Evolutionary conservation across 2,329 filamentous ascomycete species (phyloP).

Genomic region (Coniochaeta ligniaria): DNA sequence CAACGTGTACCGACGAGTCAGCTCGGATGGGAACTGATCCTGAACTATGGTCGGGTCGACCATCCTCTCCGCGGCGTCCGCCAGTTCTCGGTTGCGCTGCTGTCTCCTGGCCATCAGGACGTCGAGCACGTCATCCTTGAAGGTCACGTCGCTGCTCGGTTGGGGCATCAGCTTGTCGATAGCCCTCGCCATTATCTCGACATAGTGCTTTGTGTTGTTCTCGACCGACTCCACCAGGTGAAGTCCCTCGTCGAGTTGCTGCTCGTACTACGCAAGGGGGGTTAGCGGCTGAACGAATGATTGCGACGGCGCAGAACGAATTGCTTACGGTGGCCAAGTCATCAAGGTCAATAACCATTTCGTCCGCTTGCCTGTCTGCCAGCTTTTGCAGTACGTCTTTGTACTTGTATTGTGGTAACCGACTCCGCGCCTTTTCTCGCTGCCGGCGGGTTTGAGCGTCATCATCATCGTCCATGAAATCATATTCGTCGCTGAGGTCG

Average conservation of each 20-base stretch:
- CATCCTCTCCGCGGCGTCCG: slow-evolving; percentile 57
- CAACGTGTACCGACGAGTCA: slow-evolving; percentile 89
- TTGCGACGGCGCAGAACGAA: slow-evolving; percentile 2
- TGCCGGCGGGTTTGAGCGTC: slow-evolving; percentile 45
- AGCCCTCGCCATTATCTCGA: slow-evolving; percentile 83
- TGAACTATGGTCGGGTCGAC: slow-evolving; percentile 58
- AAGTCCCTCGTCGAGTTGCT: slow-evolving; percentile 58
- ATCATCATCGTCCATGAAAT: slow-evolving; percentile 82
- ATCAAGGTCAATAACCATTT: slow-evolving; percentile 83
- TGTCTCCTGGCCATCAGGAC: slow-evolving; percentile 91
- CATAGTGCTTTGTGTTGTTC: slow-evolving; percentile 88
- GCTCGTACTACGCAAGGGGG: slow-evolving; percentile 60
- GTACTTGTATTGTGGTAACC: slow-evolving; percentile 73
- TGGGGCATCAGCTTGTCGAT: slow-evolving; percentile 81
- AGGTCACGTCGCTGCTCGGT: slow-evolving; percentile 71
- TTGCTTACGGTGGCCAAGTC: slow-evolving; percentile 65
- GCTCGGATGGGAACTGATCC: slow-evolving; percentile 81
- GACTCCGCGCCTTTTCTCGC: slow-evolving; percentile 39
- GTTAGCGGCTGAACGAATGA: slow-evolving; percentile 2
- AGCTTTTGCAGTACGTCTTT: slow-evolving; percentile 80
- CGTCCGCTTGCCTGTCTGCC: slow-evolving; percentile 68
- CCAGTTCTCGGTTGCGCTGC: slow-evolving; percentile 73
- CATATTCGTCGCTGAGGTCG: slow-evolving; percentile 81
- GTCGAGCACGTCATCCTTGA: slow-evolving; percentile 96
- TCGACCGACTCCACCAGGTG: slow-evolving; percentile 79